These are phyloP conservation scores for Amylostereum areolatum DNA, from an alignment of 1,284 basidiomycete genomes.

Conservation along the genomic window DNA sequence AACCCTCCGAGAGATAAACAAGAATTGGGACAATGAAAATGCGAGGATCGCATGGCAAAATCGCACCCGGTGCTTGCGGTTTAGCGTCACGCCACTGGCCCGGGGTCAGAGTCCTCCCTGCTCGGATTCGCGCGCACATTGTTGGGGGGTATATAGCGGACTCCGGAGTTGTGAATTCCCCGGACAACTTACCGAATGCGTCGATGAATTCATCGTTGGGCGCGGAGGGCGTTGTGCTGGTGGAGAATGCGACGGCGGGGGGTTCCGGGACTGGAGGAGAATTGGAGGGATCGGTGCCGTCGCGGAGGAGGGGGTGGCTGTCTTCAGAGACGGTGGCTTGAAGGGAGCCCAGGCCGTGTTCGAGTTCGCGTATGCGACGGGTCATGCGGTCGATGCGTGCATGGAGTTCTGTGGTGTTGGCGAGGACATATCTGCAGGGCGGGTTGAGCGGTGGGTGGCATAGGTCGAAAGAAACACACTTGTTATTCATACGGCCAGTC, in stretches of 20 bases:
- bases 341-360: conserved; percentile 44
- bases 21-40: not conserved
- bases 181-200: conserved; percentile 41
- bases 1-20: not conserved
- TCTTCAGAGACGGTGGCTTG: conserved; percentile 42
- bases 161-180: not conserved
- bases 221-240: conserved; percentile 18
- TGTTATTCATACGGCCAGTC: conserved; percentile 42
- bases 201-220: conserved; percentile 43
- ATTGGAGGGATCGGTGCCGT: conserved; percentile 7
- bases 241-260: not conserved
- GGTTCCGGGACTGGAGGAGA: no score
- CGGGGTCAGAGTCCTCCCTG: no score
- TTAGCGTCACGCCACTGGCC: no score
- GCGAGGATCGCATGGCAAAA: no score
- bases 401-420: conserved; percentile 63
- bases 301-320: conserved; percentile 39
- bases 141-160: no score
- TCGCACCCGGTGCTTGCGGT: no score
- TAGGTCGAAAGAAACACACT: conserved; percentile 1
- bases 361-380: conserved; percentile 50
- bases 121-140: no score
- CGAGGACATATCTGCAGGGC: conserved; percentile 43
- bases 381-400: conserved; percentile 51
- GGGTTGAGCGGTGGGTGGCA: not conserved